phyloP scores from a whole-genome alignment of 805 yeast species.

The Yarrowia divulgata region DNA sequence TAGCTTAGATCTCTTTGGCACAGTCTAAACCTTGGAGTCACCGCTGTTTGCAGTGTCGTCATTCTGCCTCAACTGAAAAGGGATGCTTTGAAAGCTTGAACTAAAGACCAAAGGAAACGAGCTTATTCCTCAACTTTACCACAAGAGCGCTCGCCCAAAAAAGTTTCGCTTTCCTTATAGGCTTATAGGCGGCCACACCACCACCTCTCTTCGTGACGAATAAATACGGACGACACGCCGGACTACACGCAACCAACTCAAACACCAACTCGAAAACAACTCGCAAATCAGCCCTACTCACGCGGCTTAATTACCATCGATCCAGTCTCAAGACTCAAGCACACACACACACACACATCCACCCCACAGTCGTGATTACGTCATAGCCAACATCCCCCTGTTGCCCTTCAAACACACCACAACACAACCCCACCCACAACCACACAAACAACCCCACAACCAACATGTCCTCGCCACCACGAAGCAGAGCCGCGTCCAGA shows the following conservation, averaged over 20 bases:
- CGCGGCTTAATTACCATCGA: background rate
- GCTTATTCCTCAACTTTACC: background rate
- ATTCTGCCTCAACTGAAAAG: slow-evolving; percentile 38
- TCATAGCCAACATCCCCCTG: background rate
- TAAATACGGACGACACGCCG: background rate
- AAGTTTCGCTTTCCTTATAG: slow-evolving; percentile 35
- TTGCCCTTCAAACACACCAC: background rate
- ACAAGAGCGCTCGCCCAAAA: slow-evolving; percentile 1
- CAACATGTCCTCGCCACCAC: slow-evolving; percentile 39
- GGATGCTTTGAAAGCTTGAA: slow-evolving; percentile 4
- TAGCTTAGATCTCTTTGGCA: slow-evolving; percentile 29
- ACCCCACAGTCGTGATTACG: slow-evolving; percentile 12
- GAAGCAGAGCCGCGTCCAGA: slow-evolving; percentile 38
- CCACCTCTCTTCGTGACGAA: slow-evolving; percentile 43
- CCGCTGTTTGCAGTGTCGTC: slow-evolving; percentile 33
- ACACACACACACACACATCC: background rate
- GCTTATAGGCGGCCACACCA: slow-evolving; percentile 33
- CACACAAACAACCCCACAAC: background rate
- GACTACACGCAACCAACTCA: background rate
- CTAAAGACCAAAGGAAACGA: background rate
- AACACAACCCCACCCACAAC: background rate
- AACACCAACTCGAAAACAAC: background rate
- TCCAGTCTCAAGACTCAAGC: background rate
- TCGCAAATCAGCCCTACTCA: background rate
- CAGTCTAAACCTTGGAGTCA: slow-evolving; percentile 16